Conservation (phyloP, 768 basidiomycete genomes). For the Pleurotus djamor region DNA sequence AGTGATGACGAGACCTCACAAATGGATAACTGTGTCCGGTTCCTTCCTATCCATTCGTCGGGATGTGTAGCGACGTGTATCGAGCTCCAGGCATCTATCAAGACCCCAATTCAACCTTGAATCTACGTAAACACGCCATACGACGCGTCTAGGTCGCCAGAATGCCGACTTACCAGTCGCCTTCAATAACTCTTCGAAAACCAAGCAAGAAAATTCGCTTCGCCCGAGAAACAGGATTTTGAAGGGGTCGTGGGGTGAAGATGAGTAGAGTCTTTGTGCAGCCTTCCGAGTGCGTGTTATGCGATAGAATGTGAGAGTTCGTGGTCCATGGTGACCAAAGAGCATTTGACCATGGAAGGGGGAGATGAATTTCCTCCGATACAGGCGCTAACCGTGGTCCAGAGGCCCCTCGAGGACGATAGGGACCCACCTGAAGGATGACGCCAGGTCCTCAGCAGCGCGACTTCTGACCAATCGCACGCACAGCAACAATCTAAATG, state of each 20-base stretch:
- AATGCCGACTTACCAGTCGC: slow-evolving; percentile 49
- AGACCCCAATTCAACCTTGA: neutral
- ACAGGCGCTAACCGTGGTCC: no score
- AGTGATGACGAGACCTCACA: slow-evolving; percentile 38
- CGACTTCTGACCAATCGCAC: no score
- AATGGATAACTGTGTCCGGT: slow-evolving; percentile 51
- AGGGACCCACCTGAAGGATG: no score
- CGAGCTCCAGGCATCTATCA: slow-evolving; percentile 73
- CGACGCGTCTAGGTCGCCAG: slow-evolving; percentile 3
- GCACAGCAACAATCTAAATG: no score
- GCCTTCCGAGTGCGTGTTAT: neutral
- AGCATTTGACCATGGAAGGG: neutral
- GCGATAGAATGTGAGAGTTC: neutral
- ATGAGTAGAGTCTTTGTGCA: neutral
- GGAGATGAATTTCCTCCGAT: neutral
- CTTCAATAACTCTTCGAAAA: slow-evolving; percentile 60
- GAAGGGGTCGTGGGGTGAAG: slow-evolving; percentile 28
- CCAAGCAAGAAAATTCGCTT: slow-evolving; percentile 81
- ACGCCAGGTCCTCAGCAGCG: no score
- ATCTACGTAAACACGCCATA: neutral
- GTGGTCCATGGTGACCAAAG: slow-evolving; percentile 1
- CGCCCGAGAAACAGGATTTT: slow-evolving; percentile 88
- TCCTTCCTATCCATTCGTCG: slow-evolving; percentile 61
- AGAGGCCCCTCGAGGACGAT: no score
- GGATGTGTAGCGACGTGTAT: slow-evolving; percentile 73